phyloP scores from a whole-genome alignment of 176 grass and related monocot species.

The Microstegium vimineum region DNA sequence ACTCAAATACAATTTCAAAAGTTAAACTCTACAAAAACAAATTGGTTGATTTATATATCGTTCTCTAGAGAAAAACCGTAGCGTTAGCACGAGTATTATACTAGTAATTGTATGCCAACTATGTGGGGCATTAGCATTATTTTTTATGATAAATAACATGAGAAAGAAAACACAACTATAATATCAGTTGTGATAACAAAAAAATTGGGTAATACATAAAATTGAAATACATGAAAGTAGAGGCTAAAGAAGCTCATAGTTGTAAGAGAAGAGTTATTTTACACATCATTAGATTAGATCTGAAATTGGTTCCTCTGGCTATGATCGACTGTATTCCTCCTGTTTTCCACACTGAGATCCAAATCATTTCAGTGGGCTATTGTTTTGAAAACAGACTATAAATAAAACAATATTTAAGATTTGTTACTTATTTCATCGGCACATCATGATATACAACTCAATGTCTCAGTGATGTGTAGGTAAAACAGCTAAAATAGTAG shows the following conservation, averaged over 20 bases:
- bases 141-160: neutral
- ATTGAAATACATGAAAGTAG: neutral
- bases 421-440: neutral
- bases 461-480: neutral
- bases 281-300: neutral
- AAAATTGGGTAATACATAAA: neutral
- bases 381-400: neutral
- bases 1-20: no score
- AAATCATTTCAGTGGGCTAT: neutral
- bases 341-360: neutral
- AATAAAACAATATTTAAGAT: neutral
- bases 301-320: neutral
- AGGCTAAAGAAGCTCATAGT: neutral
- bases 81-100: no score
- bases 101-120: neutral
- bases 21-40: no score
- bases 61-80: no score
- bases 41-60: no score
- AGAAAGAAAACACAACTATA: neutral
- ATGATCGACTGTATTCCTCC: neutral
- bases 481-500: neutral
- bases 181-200: neutral
- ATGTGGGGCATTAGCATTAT: neutral
- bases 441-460: neutral
- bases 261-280: neutral